Percentiles rank a stretch among this genome's conserved stretches.
phyloP scores from a whole-genome alignment of 345 rosid genomes.

The Geranium rotundifolium region DNA sequence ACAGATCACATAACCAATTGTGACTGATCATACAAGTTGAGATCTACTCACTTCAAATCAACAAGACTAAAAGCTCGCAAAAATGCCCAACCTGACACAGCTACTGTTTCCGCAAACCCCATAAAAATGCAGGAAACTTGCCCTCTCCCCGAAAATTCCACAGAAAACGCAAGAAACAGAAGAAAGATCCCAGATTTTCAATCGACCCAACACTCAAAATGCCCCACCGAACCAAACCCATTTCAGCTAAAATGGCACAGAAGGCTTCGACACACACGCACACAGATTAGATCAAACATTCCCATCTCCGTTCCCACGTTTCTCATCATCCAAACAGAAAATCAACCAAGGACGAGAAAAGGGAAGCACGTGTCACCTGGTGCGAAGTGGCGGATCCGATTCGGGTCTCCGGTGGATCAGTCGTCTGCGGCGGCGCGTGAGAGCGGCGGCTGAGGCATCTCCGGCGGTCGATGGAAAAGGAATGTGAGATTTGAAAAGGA shows the following conservation, averaged over 20 bases:
- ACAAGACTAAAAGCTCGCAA: background rate
- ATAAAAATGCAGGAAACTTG: no score
- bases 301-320: background rate
- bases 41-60: background rate
- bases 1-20: no score
- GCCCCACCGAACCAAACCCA: background rate
- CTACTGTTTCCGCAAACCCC: no score
- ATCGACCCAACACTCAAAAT: background rate
- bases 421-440: background rate
- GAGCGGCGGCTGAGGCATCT: background rate
- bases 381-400: background rate
- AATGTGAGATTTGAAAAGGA: background rate
- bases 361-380: background rate
- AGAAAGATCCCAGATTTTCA: background rate
- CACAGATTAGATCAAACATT: background rate
- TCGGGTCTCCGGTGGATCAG: background rate
- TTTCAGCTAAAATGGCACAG: background rate
- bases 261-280: background rate
- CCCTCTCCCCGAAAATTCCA: background rate
- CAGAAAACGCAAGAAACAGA: background rate
- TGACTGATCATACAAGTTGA: background rate
- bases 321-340: no score
- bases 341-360: background rate
- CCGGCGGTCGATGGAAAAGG: background rate
- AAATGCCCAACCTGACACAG: background rate